A percentile compares a stretch with the other conserved stretches of the same genome.
phyloP scores from a whole-genome alignment of 2,329 filamentous ascomycete species.

The Juglanconis oblonga region DNA sequence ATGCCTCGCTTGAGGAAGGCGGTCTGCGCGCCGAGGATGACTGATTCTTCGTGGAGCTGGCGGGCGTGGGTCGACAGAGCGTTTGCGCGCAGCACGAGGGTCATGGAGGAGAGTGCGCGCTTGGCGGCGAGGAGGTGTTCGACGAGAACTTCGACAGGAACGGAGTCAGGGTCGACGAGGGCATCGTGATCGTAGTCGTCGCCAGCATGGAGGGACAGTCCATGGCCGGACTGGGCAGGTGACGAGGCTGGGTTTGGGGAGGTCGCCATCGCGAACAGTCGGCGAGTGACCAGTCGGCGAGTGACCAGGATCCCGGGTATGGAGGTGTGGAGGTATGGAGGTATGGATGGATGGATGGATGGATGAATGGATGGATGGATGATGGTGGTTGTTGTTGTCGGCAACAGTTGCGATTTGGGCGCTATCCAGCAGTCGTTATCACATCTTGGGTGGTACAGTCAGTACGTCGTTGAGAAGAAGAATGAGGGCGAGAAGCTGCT shows the following conservation, averaged over 20 bases:
- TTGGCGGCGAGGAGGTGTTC: constrained; percentile 84
- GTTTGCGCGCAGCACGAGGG: constrained; percentile 79
- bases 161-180: constrained; percentile 35
- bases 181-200: constrained; percentile 21
- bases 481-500: neutral
- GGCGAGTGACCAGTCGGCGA: neutral
- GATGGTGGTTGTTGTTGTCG: neutral
- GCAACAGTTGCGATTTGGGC: neutral
- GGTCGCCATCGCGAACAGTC: neutral
- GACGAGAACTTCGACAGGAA: constrained; percentile 73
- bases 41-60: constrained; percentile 72
- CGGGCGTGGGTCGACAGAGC: constrained; percentile 79
- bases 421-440: constrained; percentile 10
- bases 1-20: constrained; percentile 66
- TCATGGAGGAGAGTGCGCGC: constrained; percentile 79
- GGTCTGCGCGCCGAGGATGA: constrained; percentile 67
- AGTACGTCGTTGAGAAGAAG: neutral
- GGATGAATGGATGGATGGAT: neutral
- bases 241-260: constrained; percentile 15
- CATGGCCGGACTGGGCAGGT: constrained; percentile 9
- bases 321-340: no score
- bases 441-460: constrained; percentile 9
- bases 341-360: no score
- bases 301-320: no score
- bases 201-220: neutral